Conservation (phyloP, 352 stramenopile species). For the Phytophthora citricola region DNA sequence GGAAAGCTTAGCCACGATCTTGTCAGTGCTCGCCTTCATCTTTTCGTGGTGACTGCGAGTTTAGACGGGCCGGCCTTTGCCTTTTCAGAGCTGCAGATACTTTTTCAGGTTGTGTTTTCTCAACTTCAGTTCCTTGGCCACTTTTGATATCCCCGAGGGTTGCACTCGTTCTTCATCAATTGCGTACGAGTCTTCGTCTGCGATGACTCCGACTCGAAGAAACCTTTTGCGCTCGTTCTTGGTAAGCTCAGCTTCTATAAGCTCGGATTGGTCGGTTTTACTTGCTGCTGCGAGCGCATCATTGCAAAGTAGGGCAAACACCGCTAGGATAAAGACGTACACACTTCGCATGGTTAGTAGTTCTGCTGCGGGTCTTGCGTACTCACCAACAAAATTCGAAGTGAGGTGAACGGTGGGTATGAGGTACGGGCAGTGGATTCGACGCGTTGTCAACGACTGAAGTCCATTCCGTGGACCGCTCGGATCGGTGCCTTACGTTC, state of each 20-base stretch:
- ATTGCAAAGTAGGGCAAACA: neutral
- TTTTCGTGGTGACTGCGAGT: neutral
- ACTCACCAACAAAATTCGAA: neutral
- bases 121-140: neutral
- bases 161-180: neutral
- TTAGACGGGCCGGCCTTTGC: neutral
- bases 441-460: neutral
- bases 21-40: neutral
- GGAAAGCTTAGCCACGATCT: neutral
- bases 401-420: neutral
- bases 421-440: neutral
- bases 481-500: neutral
- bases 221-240: neutral
- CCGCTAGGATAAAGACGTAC: neutral
- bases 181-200: neutral
- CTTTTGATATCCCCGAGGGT: neutral
- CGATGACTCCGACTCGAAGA: neutral
- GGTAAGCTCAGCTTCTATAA: neutral
- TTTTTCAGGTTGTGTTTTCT: neutral
- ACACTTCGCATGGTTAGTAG: neutral
- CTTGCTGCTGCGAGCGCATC: neutral
- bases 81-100: neutral
- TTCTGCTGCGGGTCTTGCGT: neutral
- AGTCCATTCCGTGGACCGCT: neutral
- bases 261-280: neutral